Evolutionary conservation across 2,329 filamentous ascomycete species (phyloP), one percentile per base, ranked within the genome.

Genomic region (Penicillium fuscoglaucum): DNA sequence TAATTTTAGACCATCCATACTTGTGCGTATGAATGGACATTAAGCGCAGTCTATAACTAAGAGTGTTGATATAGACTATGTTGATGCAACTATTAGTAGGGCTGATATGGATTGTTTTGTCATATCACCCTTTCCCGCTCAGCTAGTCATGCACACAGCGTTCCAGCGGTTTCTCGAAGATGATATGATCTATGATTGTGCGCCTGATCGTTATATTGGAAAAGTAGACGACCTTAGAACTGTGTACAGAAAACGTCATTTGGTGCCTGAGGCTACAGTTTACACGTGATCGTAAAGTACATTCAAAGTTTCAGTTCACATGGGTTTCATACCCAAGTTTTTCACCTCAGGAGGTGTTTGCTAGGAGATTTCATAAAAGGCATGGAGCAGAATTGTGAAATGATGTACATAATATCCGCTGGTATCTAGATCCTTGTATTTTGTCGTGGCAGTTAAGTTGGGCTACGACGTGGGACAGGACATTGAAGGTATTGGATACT

Each of bases 381-480:
- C 4, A 28, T 41, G n/a, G 21, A 33, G 13, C 2, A 13, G 4
- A 29, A 46, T 26, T 6, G 35, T 44, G 44, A 54, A 13, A 57
- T 57, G 37, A 54, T 55, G 3, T 17, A 19, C 8, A 7, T 21
- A 26, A 8, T 37, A 19, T 47, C 43, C 21, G 35, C 35, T 57
- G 35, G 15, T 7, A 31, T 31, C 17, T 19, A 24, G 17, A 37
- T 26, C 60, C 79, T 75, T 3, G 72, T 76, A 37, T 53, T 15
- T 15, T 6, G 24, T 9, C 12, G 31, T 49, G 40, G 39, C 19
- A 24, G 45, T 35, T 24, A 19, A 33, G 21, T 52, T 45, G 47
- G 8, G 68, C 63, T 0, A 80, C 65, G 59, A 79, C 76, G 39
- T 45, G 50, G 55, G 48, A 60, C 47, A 53, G 15, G 47, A 15